phyloP scores from a whole-genome alignment of 306 rosid genomes.

The Lathyrus tuberosus region DNA sequence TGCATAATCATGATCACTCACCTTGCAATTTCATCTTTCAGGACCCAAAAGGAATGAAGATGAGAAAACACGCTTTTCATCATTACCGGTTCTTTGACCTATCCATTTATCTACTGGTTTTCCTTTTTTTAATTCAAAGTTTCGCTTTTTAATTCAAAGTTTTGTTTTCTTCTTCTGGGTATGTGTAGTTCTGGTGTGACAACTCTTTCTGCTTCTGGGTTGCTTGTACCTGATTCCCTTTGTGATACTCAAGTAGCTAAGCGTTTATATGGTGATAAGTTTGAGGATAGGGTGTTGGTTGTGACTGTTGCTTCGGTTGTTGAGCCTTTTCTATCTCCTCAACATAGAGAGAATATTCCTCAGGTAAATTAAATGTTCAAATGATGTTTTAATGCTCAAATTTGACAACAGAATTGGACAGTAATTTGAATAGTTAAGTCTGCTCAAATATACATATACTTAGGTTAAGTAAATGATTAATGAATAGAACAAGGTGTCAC shows the following conservation, averaged over 20 bases:
- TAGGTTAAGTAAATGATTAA: no score
- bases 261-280: constrained; percentile 49
- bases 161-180: constrained; percentile 35
- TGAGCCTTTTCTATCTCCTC: constrained; percentile 79
- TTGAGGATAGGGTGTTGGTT: constrained; percentile 58
- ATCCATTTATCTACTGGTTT: background rate
- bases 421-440: no score
- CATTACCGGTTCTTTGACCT: constrained; percentile 63
- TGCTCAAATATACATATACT: no score
- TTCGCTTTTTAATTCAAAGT: constrained; percentile 13
- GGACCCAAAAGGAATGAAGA: constrained; percentile 98
- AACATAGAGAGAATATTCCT: constrained; percentile 58
- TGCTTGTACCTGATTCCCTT: constrained; percentile 68
- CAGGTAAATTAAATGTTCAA: constrained; percentile 42
- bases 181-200: constrained; percentile 81
- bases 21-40: constrained; percentile 36
- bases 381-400: no score
- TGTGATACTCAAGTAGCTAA: constrained; percentile 57
- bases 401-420: no score
- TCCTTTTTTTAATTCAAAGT: background rate
- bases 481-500: no score
- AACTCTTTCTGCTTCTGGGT: constrained; percentile 93
- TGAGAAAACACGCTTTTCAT: constrained; percentile 92
- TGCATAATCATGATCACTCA: constrained; percentile 17
- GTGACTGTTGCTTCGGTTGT: constrained; percentile 82